Evolutionary conservation across 2,329 filamentous ascomycete species (phyloP), one percentile per base, ranked within the genome.

Genomic region (Sclerotinia sclerotiorum): DNA sequence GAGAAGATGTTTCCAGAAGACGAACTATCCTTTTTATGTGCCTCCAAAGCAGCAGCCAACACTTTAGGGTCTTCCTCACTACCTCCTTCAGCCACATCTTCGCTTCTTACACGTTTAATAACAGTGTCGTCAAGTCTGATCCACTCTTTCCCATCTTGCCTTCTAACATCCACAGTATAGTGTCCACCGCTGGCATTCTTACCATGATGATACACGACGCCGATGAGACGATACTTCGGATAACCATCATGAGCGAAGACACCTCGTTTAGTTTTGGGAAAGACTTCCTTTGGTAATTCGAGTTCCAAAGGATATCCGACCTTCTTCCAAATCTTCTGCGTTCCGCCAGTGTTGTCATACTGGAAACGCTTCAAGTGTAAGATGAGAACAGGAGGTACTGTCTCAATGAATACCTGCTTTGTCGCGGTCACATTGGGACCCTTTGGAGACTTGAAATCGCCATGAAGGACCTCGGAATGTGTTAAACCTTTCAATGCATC

Each of bases 281-380:
- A 90, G 13, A 93, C 90, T 77, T 98, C 94, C 68, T 90, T 90
- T 0, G 95, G 95, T 71, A 99, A 93, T 78, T 98, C 94, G 63
- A 99, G 84, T 76, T 98, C 94, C 39, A 99, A 83, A 0, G 95
- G 95, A 76, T 99, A 99, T 27, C 93, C 94, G 69, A 99, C 85
- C 82, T 94, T 97, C 83, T 98, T 99, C 92, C 94, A 97, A 72
- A 98, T 97, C 83, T 99, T 99, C 76, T 97, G 90, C 0, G 93
- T 97, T 32, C 93, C 93, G 56, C 90, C 91, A 69, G 90, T 87
- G 70, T 89, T 92, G 75, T 98, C 93, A 75, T 97, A 98, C 75
- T 97, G 93, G 84, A 99, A 99, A 56, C 95, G 92, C 82, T 99
- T 99, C 54, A 99, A 84, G 77, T 99, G 95, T 11, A 99, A 85